phyloP scores from a whole-genome alignment of 2,329 filamentous ascomycete species.

The Hirsutella rhossiliensis region DNA sequence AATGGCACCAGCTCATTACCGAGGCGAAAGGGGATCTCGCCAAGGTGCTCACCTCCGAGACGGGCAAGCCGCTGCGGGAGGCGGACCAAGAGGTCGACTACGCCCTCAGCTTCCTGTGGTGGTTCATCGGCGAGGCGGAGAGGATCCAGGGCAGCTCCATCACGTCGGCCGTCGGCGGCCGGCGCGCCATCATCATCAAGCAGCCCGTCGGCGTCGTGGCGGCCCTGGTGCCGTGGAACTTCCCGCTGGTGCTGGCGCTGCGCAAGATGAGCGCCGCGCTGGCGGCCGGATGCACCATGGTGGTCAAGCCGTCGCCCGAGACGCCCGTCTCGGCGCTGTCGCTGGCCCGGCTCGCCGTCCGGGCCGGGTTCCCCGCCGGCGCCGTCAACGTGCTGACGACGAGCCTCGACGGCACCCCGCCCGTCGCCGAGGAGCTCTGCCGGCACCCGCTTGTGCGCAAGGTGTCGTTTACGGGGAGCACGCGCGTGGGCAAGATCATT shows the following conservation, averaged over 20 bases:
- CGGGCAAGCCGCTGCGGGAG: slow-evolving; percentile 44
- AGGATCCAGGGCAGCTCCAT: slow-evolving; percentile 45
- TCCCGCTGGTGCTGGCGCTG: slow-evolving; percentile 39
- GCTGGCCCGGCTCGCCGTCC: slow-evolving; percentile 52
- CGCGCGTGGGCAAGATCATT: slow-evolving; percentile 55
- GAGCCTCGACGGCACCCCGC: slow-evolving; percentile 29
- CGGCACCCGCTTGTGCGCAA: slow-evolving; percentile 39
- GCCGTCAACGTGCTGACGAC: slow-evolving; percentile 45
- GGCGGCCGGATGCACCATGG: slow-evolving; percentile 65
- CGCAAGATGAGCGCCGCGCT: slow-evolving; percentile 40
- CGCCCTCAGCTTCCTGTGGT: slow-evolving; percentile 38
- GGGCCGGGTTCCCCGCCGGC: slow-evolving; percentile 65
- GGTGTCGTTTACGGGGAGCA: slow-evolving; percentile 68
- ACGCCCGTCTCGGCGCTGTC: slow-evolving; percentile 63
- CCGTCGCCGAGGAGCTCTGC: slow-evolving; percentile 32
- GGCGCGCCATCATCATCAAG: slow-evolving; percentile 60
- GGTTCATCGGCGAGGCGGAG: slow-evolving; percentile 42
- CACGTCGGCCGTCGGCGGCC: slow-evolving; percentile 45
- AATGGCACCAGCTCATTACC: slow-evolving; percentile 24
- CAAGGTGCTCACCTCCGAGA: slow-evolving; percentile 32
- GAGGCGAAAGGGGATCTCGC: slow-evolving; percentile 25
- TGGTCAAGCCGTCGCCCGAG: slow-evolving; percentile 61
- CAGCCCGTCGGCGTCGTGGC: slow-evolving; percentile 23
- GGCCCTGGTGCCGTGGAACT: slow-evolving; percentile 41
- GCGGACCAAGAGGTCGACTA: slow-evolving; percentile 44